These are phyloP conservation scores for Solanum pennellii DNA, from an alignment of 257 asterid genomes.

Conservation along the genomic window DNA sequence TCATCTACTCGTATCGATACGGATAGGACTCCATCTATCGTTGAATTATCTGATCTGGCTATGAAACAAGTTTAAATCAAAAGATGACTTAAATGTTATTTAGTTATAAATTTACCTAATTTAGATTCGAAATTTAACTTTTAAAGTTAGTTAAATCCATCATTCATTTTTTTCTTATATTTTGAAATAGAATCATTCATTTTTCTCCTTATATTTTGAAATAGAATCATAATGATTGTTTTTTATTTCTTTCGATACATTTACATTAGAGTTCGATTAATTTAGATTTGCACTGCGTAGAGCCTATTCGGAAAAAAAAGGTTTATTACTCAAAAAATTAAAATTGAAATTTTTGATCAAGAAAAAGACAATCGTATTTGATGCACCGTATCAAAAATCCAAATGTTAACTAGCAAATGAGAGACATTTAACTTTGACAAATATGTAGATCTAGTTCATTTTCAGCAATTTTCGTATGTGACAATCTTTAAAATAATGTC, in stretches of 20 bases:
- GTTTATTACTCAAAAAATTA: rapidly evolving
- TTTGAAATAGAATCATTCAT: background rate
- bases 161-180: background rate
- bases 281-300: background rate
- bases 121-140: background rate
- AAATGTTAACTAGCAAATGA: background rate
- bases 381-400: background rate
- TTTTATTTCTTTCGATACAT: background rate
- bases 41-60: background rate
- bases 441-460: background rate
- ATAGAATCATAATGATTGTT: background rate
- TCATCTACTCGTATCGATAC: background rate
- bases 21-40: background rate
- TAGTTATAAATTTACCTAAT: no score
- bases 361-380: rapidly evolving
- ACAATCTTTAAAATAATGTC: background rate
- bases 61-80: no score
- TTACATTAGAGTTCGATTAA: background rate
- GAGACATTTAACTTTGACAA: background rate
- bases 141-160: background rate
- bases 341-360: no score
- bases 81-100: background rate
- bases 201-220: background rate
- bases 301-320: rapidly evolving
- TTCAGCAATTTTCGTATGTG: background rate